These are phyloP conservation scores for Stephanodiscus minutulus DNA, from an alignment of 108 stramenopile species.

Conservation along the genomic window DNA sequence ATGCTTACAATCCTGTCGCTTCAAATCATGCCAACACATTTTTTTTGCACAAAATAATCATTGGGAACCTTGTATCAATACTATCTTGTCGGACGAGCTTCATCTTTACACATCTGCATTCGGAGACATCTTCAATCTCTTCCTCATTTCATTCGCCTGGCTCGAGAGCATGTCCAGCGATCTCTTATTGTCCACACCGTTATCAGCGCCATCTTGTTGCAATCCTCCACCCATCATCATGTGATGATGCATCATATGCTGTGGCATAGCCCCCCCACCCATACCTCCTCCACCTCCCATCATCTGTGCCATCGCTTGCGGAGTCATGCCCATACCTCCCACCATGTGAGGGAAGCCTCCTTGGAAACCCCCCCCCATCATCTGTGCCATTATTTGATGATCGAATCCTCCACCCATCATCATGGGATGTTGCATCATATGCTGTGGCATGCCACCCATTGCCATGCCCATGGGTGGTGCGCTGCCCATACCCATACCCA, in stretches of 20 bases:
- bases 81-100: not conserved
- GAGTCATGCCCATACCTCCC: not conserved
- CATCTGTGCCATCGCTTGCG: not conserved
- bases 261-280: not conserved
- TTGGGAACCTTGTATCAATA: too few species aligned
- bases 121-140: not conserved
- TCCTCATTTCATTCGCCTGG: constrained; percentile 3
- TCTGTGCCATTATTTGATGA: not conserved
- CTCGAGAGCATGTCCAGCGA: constrained; percentile 1
- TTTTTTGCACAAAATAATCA: not conserved
- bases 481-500: constrained; percentile 4
- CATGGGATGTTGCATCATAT: constrained; percentile 6
- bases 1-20: too few species aligned
- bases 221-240: constrained; percentile 9
- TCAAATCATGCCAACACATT: too few species aligned
- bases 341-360: not conserved
- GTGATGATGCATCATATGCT: not conserved
- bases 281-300: constrained; percentile 6
- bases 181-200: not conserved
- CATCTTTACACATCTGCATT: not conserved
- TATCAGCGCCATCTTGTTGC: not conserved
- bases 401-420: constrained; percentile 1
- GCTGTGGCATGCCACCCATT: constrained; percentile 2
- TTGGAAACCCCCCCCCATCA: not conserved
- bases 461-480: not conserved